Percentiles rank a stretch among this genome's conserved stretches.
phyloP scores from a whole-genome alignment of 2,329 filamentous ascomycete species.

The Pseudogymnoascus sp. region DNA sequence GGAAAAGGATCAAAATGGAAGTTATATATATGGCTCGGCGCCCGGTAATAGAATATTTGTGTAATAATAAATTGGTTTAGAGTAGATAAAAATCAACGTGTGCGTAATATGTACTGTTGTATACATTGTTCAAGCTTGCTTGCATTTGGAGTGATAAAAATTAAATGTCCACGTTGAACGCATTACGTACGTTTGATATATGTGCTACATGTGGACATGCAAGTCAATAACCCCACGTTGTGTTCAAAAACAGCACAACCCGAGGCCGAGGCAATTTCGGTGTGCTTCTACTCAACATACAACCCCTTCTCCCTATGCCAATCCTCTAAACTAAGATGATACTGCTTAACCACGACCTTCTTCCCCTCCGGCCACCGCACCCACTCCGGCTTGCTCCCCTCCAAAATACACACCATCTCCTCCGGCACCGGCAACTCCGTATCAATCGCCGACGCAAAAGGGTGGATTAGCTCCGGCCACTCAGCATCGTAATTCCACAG shows the following conservation, averaged over 20 bases:
- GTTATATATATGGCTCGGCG: neutral
- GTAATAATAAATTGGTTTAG: conserved; percentile 2
- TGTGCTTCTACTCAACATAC: conserved; percentile 14
- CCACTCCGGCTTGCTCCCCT: conserved; percentile 37
- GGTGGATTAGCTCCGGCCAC: conserved; percentile 42
- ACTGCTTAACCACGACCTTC: conserved; percentile 35
- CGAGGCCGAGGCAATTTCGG: neutral
- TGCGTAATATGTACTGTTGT: neutral
- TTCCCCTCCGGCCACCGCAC: conserved; percentile 40
- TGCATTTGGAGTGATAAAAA: neutral
- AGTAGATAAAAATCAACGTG: conserved; percentile 2
- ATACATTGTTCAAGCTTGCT: neutral
- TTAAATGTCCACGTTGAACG: neutral
- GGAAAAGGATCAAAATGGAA: neutral
- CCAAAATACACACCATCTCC: conserved; percentile 40
- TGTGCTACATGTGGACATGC: too few species aligned
- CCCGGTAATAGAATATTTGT: conserved; percentile 6
- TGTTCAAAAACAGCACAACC: neutral
- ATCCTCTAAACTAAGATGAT: conserved; percentile 35
- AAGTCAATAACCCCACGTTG: too few species aligned
- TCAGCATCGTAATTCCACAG: conserved; percentile 39
- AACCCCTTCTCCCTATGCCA: conserved; percentile 38
- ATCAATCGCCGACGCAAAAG: conserved; percentile 42
- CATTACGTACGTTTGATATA: neutral
- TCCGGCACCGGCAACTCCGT: conserved; percentile 36